A percentile compares a stretch with the other conserved stretches of the same genome.
These are phyloP conservation scores for Medicago arabica DNA, from an alignment of 306 rosid species.

Conservation along the genomic window DNA sequence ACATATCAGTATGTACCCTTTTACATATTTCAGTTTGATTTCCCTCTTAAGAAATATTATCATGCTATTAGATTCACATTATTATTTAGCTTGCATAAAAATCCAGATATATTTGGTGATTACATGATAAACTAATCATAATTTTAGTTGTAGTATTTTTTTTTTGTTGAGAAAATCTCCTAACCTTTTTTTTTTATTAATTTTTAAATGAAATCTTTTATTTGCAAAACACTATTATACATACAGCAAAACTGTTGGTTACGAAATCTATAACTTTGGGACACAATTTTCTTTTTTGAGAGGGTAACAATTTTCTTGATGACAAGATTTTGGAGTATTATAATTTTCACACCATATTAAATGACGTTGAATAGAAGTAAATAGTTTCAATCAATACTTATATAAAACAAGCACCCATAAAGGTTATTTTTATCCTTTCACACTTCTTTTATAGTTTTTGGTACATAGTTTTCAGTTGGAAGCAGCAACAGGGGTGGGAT, in stretches of 20 bases:
- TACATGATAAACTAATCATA: not conserved
- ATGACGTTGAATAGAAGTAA: not conserved
- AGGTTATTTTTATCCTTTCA: not conserved
- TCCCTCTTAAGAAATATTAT: not conserved
- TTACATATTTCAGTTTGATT: not conserved
- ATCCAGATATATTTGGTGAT: too few relatives aligned
- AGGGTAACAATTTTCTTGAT: not conserved
- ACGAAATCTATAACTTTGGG: not conserved
- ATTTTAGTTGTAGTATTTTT: not conserved
- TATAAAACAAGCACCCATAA: not conserved
- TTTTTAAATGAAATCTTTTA: not conserved
- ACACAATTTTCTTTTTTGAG: not conserved
- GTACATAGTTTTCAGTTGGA: constrained; percentile 35
- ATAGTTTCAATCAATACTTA: not conserved
- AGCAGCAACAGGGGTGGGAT: constrained; percentile 48
- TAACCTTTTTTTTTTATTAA: not conserved
- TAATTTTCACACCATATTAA: not conserved
- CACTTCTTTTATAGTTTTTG: not conserved
- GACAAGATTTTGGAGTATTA: not conserved
- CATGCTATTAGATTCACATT: not conserved
- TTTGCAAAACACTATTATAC: not conserved
- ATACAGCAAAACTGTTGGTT: not conserved
- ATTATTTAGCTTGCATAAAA: too few relatives aligned
- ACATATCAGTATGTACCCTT: not conserved
- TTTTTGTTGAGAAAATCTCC: not conserved